Conservation (phyloP, 306 rosid genomes). For the Vigna angularis region DNA sequence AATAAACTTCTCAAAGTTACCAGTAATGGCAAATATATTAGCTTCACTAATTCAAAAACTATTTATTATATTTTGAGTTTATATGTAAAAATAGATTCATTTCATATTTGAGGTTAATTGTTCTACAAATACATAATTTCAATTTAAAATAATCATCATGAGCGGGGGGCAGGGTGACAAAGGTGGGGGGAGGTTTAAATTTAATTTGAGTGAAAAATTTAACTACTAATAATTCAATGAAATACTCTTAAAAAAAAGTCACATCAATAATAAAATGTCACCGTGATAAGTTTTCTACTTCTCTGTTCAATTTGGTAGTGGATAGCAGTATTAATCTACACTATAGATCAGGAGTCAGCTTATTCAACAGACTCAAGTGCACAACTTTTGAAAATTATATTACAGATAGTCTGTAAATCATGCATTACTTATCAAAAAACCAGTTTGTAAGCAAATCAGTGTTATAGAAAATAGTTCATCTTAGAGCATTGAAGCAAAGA, state of each 20-base stretch:
- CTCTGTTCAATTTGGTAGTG: conserved; percentile 17
- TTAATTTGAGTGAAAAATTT: no score
- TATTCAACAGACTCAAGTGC: not conserved
- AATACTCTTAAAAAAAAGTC: no score
- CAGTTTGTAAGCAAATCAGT: conserved; percentile 29
- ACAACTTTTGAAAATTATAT: not conserved
- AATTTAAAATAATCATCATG: conserved; percentile 21
- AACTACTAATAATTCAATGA: no score
- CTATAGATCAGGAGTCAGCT: not conserved
- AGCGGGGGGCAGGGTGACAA: not conserved
- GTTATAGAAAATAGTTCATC: conserved; percentile 21
- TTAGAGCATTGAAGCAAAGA: not conserved
- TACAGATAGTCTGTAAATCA: not conserved
- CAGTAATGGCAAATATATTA: not conserved
- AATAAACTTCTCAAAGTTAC: not conserved
- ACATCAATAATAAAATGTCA: no score
- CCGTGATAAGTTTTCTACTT: not conserved
- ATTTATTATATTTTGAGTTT: not conserved
- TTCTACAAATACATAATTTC: not conserved
- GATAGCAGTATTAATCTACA: conserved; percentile 3
- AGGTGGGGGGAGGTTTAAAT: conserved; percentile 13
- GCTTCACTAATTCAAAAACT: conserved; percentile 13
- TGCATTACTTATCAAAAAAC: not conserved
- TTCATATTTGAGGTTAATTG: conserved; percentile 1
- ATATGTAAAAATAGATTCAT: conserved; percentile 2